A percentile compares a stretch with the other conserved stretches of the same genome.
Conservation (phyloP, 306 rosid genomes). For the Mimosa bimucronata region DNA sequence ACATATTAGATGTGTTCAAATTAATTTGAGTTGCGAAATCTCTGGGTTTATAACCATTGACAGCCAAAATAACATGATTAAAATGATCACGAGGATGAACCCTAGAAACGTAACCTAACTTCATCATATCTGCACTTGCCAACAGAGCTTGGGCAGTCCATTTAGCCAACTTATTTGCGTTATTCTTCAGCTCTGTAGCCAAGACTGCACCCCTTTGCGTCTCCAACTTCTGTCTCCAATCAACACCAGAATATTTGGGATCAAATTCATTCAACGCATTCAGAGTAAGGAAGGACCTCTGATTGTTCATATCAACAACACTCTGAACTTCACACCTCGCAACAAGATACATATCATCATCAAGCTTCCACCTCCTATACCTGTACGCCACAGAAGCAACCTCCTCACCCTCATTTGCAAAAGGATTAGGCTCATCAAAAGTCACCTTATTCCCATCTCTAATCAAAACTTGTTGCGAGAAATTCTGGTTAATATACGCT, state of each 20-base stretch:
- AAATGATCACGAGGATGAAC: conserved; percentile 96
- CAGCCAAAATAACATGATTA: conserved; percentile 89
- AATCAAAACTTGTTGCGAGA: conserved; percentile 83
- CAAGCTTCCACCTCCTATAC: conserved; percentile 93
- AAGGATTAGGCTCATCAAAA: conserved; percentile 87
- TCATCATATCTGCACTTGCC: conserved; percentile 91
- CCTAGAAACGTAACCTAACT: conserved; percentile 88
- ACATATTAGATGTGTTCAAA: conserved; percentile 79
- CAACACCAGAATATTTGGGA: conserved; percentile 86
- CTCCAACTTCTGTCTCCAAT: conserved; percentile 98
- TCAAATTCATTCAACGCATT: conserved; percentile 92
- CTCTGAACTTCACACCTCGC: conserved; percentile 94
- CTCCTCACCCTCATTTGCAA: conserved; percentile 94
- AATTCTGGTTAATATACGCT: conserved; percentile 86
- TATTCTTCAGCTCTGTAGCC: conserved; percentile 97
- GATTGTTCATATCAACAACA: conserved; percentile 83
- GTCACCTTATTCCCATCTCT: conserved; percentile 80
- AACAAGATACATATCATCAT: conserved; percentile 76
- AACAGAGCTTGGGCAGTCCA: conserved; percentile 95
- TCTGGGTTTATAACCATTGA: conserved; percentile 87
- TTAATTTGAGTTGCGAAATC: conserved; percentile 85
- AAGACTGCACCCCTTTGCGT: conserved; percentile 97
- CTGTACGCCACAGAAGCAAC: conserved; percentile 87
- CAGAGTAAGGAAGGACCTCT: conserved; percentile 84
- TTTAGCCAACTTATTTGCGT: conserved; percentile 89